phyloP scores from a whole-genome alignment of 1,284 basidiomycete species.

The Papiliotrema terrestris region DNA sequence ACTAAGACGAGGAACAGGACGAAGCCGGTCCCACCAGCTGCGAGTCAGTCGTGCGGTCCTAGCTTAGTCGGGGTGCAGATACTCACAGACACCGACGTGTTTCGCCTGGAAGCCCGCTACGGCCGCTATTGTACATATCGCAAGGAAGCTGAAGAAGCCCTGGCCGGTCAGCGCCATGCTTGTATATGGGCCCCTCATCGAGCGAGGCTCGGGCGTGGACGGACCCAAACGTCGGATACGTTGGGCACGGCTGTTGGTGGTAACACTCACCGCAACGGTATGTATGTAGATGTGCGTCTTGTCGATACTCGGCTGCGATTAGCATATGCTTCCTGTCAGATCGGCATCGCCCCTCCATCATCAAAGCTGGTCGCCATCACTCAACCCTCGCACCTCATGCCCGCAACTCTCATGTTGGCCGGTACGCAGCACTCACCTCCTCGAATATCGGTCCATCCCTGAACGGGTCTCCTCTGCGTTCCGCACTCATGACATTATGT shows the following conservation, averaged over 20 bases:
- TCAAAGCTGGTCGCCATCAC: not conserved
- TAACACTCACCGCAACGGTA: slow-evolving; percentile 18
- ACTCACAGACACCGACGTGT: slow-evolving; percentile 80
- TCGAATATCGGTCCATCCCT: slow-evolving; percentile 29
- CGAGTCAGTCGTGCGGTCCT: not conserved
- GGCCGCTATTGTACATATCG: slow-evolving; percentile 80
- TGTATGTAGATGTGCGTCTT: slow-evolving; percentile 25
- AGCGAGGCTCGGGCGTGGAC: too few relatives aligned
- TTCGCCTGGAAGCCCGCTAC: slow-evolving; percentile 81
- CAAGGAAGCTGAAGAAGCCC: slow-evolving; percentile 82
- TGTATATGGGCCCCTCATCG: too few relatives aligned
- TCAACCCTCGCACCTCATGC: not conserved
- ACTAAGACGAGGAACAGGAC: slow-evolving; percentile 75
- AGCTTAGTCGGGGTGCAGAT: not conserved
- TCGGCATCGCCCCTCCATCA: not conserved
- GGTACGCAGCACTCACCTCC: slow-evolving; percentile 20
- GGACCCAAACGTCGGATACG: not conserved
- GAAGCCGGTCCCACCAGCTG: slow-evolving; percentile 80
- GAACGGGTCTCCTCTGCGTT: slow-evolving; percentile 26
- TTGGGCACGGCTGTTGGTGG: not conserved
- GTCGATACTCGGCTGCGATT: slow-evolving; percentile 20
- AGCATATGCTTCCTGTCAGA: not conserved
- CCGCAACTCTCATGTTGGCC: not conserved
- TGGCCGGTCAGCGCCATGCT: slow-evolving; percentile 52
- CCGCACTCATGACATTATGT: slow-evolving; percentile 17